A percentile compares a stretch with the other conserved stretches of the same genome.
Conservation (phyloP, 1,284 basidiomycete species). For the Sporisorium iseilematis-ciliati region DNA sequence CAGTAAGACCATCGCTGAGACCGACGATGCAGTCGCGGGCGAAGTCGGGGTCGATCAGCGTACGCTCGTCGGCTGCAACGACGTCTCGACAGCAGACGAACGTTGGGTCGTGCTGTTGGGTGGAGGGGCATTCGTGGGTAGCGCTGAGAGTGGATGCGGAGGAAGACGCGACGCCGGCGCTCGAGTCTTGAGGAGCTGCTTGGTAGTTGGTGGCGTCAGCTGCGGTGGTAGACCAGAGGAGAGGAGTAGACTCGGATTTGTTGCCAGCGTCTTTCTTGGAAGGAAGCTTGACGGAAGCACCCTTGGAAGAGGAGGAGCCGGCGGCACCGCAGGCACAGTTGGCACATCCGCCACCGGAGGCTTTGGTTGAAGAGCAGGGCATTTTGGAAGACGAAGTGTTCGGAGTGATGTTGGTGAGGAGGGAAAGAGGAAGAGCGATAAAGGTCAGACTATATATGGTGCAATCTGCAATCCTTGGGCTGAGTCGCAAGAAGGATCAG, state of each 20-base stretch:
- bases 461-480: no score
- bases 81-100: slow-evolving; percentile 81
- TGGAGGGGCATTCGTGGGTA: slow-evolving; percentile 32
- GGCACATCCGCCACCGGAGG: slow-evolving; percentile 24
- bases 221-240: slow-evolving; percentile 45
- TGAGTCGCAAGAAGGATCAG: no score
- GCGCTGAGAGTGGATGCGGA: slow-evolving; percentile 36
- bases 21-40: slow-evolving; percentile 88
- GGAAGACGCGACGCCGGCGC: slow-evolving; percentile 26
- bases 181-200: slow-evolving; percentile 12
- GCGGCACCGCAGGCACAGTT: slow-evolving; percentile 40
- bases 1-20: slow-evolving; percentile 93
- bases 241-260: slow-evolving; percentile 44
- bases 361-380: slow-evolving; percentile 43
- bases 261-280: slow-evolving; percentile 10
- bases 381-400: slow-evolving; percentile 8
- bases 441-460: not conserved
- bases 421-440: not conserved
- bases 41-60: slow-evolving; percentile 83
- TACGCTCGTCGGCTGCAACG: slow-evolving; percentile 79
- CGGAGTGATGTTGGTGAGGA: not conserved
- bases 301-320: slow-evolving; percentile 9
- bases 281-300: slow-evolving; percentile 38
- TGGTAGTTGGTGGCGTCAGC: slow-evolving; percentile 24
- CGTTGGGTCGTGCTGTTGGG: slow-evolving; percentile 24